These are phyloP conservation scores for Quercus agrifolia DNA, from an alignment of 306 rosid species.

Conservation along the genomic window DNA sequence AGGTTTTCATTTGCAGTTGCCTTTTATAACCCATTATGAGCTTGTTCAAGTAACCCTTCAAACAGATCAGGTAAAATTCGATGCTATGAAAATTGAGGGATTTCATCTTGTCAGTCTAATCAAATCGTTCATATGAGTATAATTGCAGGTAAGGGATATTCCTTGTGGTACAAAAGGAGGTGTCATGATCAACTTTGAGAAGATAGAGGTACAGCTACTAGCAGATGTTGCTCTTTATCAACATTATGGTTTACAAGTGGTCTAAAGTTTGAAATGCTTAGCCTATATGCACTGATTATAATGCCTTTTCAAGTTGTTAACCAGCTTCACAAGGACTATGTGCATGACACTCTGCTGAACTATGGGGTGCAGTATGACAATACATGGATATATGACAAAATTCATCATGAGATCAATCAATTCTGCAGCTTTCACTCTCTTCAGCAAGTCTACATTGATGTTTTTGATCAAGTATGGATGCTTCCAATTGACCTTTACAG, in stretches of 20 bases:
- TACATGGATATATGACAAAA: constrained; percentile 96
- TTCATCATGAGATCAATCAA: constrained; percentile 93
- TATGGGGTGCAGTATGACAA: constrained; percentile 83
- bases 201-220: constrained; percentile 67
- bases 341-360: constrained; percentile 70
- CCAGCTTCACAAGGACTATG: constrained; percentile 72
- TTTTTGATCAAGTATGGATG: constrained; percentile 64
- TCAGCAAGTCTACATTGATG: constrained; percentile 91
- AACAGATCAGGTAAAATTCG: constrained; percentile 58
- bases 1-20: constrained; percentile 90
- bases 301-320: constrained; percentile 67
- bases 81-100: not conserved
- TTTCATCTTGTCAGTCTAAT: constrained; percentile 10
- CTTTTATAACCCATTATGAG: constrained; percentile 76
- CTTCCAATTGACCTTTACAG: not conserved
- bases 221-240: not conserved
- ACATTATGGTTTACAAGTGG: not conserved
- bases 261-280: not conserved
- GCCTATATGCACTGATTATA: not conserved
- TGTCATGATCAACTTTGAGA: constrained; percentile 82
- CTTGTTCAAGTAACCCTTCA: constrained; percentile 92
- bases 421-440: constrained; percentile 86
- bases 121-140: not conserved
- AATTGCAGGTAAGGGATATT: constrained; percentile 79
- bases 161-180: constrained; percentile 98